Evolutionary conservation across 2,329 filamentous ascomycete genomes (phyloP), one percentile per base, ranked within the genome.

Genomic region (Clarireedia hainanense): DNA sequence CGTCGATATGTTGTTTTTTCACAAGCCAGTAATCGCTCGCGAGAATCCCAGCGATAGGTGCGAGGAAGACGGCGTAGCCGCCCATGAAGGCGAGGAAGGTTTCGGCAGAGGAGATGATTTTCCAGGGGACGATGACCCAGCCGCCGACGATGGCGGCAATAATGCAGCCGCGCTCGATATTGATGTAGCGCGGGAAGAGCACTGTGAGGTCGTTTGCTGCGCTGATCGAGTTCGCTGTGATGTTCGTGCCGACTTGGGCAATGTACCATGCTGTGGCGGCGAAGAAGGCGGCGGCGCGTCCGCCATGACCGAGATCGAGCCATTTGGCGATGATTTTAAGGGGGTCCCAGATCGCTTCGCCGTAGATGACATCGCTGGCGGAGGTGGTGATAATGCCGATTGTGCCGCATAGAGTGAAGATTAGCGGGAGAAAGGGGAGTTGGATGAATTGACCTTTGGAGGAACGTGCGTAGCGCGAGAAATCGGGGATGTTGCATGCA

Each of bases 1-100:
- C 65, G 47, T 70, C 70, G 23, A 72, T 62, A 26, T 64, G 67
- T 10, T 67, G 64, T 20, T 64, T 66, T 26, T 70, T 68, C 69
- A 84, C 67, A 40, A 80, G 63, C 79, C 80, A 84, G 62, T 78
- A 84, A 58, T 85, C 81, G 6, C 73, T 73, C 0, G 77, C 70
- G 69, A 84, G 76, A 56, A 85, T 81, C 0, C 75, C 75, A 0
- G 80, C 79, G 57, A 84, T 81, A 0, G 81, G 80, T 0, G 78
- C 80, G 1, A 85, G 71, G 69, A 85, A 85, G 20, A 85, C 74
- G 1, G 79, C 77, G 66, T 85, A 83, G 0, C 83, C 84, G 45
- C 77, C 75, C 77, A 89, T 85, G 69, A 88, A 88, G 45, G 78
- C 76, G 3, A 85, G 69, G 61, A 86, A 81, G 1, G 76, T 81